Base-by-base conservation (phyloP, 23 red algal species). In the Gracilaria gracilis region DNA sequence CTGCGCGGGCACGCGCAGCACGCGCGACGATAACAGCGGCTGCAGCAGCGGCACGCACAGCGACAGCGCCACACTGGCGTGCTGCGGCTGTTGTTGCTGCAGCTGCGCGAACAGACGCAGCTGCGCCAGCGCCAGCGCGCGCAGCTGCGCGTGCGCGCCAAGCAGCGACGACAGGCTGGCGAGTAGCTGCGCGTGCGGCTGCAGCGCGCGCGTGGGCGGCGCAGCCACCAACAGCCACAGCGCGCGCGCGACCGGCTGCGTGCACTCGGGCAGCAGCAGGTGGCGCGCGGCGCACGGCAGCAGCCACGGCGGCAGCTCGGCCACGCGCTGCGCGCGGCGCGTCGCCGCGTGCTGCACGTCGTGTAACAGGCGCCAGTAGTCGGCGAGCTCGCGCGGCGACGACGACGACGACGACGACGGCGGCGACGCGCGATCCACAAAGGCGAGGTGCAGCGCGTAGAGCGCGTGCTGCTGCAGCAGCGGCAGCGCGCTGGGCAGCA, bases 21-120 rank as follows among this genome's bases (percentile, higher is more conserved):
- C 24, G 31, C 40, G 24, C 3, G 72, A 77, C 46, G 72, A 50
- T 0, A 77, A 20, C 34, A 77, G 20, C 25, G 72, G 72, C 39
- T 77, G 42, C 27, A 77, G 46, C 38, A 77, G 72, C 31, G 72
- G 72, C 14, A 77, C 19, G 42, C 72, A 77, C 11, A 50, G 9
- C 0, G 34, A 2, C 2, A 77, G 40, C 39, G 39, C 39, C 3
- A 0, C 39, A n/a, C n/a, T n/a, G 4, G 40, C 39, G 23, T 50
- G 72, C 29, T 77, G 42, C 8, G 8, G 40, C 6, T 77, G 23
- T 4, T 50, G 72, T 20, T 42, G 38, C 42, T 51, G 40, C 0
- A 50, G 29, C 1, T 50, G 39, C 0, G 1, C 14, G 25, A 19
- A 77, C 23, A 15, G 9, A 4, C 27, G 21, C 4, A 77, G 46